phyloP scores from a whole-genome alignment of 148 eudicot genomes.

The Rhododendron griersonianum region DNA sequence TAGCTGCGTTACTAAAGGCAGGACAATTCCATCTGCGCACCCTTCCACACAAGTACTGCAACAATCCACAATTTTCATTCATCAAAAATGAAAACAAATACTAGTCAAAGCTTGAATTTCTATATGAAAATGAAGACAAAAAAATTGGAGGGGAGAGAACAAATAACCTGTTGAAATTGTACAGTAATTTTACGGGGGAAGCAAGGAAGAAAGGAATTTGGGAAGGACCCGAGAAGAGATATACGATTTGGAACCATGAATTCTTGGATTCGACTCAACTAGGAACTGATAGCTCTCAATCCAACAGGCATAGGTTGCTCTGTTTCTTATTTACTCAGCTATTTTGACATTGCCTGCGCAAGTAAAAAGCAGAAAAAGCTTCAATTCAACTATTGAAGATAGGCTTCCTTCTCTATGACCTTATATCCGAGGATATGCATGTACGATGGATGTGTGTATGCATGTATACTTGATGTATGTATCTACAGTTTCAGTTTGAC shows the following conservation, averaged over 20 bases:
- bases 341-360: neutral
- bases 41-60: slow-evolving; percentile 18
- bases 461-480: neutral
- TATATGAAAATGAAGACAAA: neutral
- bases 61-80: neutral
- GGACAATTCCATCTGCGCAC: slow-evolving; percentile 10
- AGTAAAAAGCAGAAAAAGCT: neutral
- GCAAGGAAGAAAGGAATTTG: slow-evolving; percentile 12
- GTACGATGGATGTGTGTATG: neutral
- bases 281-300: neutral
- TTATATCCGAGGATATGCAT: neutral
- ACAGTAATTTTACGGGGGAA: slow-evolving; percentile 3
- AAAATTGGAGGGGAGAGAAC: neutral
- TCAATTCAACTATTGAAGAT: neutral
- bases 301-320: neutral
- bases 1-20: slow-evolving; percentile 15
- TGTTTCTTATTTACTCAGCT: neutral
- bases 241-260: slow-evolving; percentile 10
- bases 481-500: neutral
- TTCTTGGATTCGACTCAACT: slow-evolving; percentile 11
- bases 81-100: neutral
- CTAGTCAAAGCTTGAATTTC: neutral
- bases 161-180: slow-evolving; percentile 16
- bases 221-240: slow-evolving; percentile 5
- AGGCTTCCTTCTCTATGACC: neutral